A percentile compares a stretch with the other conserved stretches of the same genome.
Evolutionary conservation across 331 rosid genomes (phyloP).

Genomic region (Ulmus americana): DNA sequence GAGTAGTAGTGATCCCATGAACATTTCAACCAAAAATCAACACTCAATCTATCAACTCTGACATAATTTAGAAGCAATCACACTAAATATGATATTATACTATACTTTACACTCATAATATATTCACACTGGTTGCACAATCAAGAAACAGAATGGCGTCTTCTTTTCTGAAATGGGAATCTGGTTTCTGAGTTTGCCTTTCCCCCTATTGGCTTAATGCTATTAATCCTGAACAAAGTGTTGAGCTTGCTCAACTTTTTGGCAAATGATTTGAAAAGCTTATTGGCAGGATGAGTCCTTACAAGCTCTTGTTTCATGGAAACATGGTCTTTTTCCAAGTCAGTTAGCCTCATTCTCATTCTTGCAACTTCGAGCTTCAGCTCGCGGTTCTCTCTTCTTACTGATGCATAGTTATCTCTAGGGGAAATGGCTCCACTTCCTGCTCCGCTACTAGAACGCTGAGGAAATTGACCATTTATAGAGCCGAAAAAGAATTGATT

Average conservation of each 20-base stretch:
- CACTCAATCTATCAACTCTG: slow-evolving; percentile 25
- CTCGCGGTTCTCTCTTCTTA: slow-evolving; percentile 88
- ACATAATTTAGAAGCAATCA: slow-evolving; percentile 35
- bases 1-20: not conserved
- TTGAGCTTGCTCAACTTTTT: slow-evolving; percentile 69
- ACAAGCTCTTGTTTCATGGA: slow-evolving; percentile 94
- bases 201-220: slow-evolving; percentile 43
- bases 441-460: slow-evolving; percentile 82
- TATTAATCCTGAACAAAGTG: slow-evolving; percentile 57
- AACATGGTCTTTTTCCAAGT: slow-evolving; percentile 93
- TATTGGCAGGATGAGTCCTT: slow-evolving; percentile 69
- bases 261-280: slow-evolving; percentile 68
- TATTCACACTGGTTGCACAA: slow-evolving; percentile 26
- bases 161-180: slow-evolving; percentile 72
- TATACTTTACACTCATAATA: slow-evolving; percentile 36
- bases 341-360: slow-evolving; percentile 95
- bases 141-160: slow-evolving; percentile 91
- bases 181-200: slow-evolving; percentile 53
- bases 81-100: slow-evolving; percentile 15
- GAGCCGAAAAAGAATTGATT: slow-evolving; percentile 66
- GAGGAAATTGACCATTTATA: slow-evolving; percentile 69
- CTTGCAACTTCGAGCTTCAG: slow-evolving; percentile 94
- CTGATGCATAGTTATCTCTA: slow-evolving; percentile 89
- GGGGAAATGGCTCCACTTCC: slow-evolving; percentile 98
- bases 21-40: slow-evolving; percentile 16